phyloP scores from a whole-genome alignment of 116 monocot genomes.

The Phalaenopsis hybrid region DNA sequence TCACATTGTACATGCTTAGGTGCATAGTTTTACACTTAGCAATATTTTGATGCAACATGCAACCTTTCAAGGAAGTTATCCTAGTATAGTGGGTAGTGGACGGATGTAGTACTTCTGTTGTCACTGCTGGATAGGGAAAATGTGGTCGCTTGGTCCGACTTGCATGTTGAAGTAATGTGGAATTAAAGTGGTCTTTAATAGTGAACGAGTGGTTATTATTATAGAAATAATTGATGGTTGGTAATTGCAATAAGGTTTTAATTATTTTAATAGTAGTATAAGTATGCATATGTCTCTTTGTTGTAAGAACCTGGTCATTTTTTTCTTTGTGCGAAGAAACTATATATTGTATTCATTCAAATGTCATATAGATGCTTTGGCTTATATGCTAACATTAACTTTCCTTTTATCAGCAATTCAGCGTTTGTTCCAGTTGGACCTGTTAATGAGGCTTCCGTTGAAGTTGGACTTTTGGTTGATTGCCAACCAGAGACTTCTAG shows the following conservation, averaged over 20 bases:
- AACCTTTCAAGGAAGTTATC: neutral
- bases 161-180: neutral
- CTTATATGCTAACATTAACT: conserved; percentile 4
- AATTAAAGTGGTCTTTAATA: neutral
- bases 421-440: conserved; percentile 10
- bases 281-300: neutral
- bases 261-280: neutral
- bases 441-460: conserved; percentile 17
- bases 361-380: neutral
- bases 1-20: too few species aligned
- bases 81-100: neutral
- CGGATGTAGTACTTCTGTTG: neutral
- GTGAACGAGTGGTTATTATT: neutral
- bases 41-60: too few species aligned
- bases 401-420: conserved; percentile 22
- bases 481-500: conserved; percentile 23
- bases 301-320: neutral
- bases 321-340: neutral
- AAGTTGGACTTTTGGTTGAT: conserved; percentile 21
- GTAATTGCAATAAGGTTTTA: neutral
- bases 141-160: neutral
- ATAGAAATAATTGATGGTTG: neutral
- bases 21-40: too few species aligned
- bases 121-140: neutral
- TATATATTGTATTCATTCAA: neutral